Conservation (phyloP, 192 early-diverging fungal genomes). For the Fimicolochytrium jonesii region DNA sequence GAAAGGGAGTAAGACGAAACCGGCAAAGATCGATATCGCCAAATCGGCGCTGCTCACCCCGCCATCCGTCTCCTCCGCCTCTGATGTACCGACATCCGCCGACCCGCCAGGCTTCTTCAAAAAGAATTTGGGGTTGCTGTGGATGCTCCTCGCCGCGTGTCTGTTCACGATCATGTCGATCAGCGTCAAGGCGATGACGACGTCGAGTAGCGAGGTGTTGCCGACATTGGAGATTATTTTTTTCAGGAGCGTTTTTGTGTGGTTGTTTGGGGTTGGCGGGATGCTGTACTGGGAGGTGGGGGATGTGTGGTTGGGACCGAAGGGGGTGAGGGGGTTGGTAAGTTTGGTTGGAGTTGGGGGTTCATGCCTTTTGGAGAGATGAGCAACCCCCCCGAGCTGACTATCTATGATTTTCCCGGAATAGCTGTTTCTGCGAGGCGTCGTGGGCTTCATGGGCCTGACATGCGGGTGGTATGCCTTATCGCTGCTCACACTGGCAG, state of each 20-base stretch:
- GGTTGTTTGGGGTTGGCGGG: slow-evolving; percentile 1
- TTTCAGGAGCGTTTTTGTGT: slow-evolving; percentile 9
- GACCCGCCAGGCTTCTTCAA: background rate
- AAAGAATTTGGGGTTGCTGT: slow-evolving; percentile 22
- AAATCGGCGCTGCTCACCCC: background rate
- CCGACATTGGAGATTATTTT: slow-evolving; percentile 28
- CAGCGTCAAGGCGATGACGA: slow-evolving; percentile 25
- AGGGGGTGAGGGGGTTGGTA: slow-evolving; percentile 15
- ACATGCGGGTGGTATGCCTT: slow-evolving; percentile 25
- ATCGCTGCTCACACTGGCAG: slow-evolving; percentile 20
- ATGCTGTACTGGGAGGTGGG: slow-evolving; percentile 20
- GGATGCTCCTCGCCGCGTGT: slow-evolving; percentile 28
- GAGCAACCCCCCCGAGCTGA: background rate
- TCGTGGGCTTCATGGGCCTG: slow-evolving; percentile 17
- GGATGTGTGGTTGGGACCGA: slow-evolving; percentile 14
- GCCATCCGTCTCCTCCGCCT: too few species aligned
- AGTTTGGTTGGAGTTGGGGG: too few species aligned
- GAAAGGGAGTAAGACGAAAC: background rate
- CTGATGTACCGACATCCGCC: background rate
- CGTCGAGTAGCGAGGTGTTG: background rate
- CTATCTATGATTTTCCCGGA: too few species aligned
- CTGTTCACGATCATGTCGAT: slow-evolving; percentile 20
- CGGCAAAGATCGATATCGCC: background rate
- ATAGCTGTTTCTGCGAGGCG: slow-evolving; percentile 15
- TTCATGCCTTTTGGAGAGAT: background rate